Conservation (phyloP, 1,139 yeast species). For the Taphrina flavorubra region DNA sequence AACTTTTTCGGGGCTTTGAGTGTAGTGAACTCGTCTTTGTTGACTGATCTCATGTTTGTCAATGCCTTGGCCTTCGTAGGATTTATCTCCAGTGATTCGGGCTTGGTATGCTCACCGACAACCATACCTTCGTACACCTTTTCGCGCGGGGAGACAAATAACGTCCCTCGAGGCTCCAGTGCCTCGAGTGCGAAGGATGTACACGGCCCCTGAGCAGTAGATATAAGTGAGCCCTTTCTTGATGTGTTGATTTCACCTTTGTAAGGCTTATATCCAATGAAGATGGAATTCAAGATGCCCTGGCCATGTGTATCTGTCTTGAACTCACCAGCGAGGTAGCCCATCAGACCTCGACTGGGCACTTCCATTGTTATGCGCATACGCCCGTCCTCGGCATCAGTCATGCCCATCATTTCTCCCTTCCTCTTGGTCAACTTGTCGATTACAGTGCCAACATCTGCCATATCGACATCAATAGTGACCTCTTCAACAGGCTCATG, state of each 20-base stretch:
- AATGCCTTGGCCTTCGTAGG: constrained; percentile 38
- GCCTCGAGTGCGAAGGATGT: constrained; percentile 39
- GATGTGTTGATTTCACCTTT: constrained; percentile 38
- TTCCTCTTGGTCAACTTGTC: constrained; percentile 39
- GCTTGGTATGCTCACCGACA: constrained; percentile 40
- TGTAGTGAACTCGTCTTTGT: constrained; percentile 37
- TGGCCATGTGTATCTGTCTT: constrained; percentile 40
- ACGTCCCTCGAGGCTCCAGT: constrained; percentile 34
- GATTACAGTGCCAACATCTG: constrained; percentile 37
- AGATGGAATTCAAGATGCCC: constrained; percentile 33
- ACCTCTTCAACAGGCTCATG: constrained; percentile 40
- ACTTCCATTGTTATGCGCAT: constrained; percentile 38
- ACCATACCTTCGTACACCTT: constrained; percentile 39
- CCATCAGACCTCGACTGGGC: constrained; percentile 39
- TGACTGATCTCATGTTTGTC: constrained; percentile 40
- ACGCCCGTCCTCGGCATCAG: constrained; percentile 38
- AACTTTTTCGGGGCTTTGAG: constrained; percentile 34
- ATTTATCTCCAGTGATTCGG: constrained; percentile 34
- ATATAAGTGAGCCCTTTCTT: constrained; percentile 36
- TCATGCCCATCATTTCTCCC: constrained; percentile 36
- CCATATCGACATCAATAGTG: constrained; percentile 33
- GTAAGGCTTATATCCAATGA: constrained; percentile 33
- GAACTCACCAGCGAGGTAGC: constrained; percentile 41
- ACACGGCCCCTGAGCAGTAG: constrained; percentile 31
- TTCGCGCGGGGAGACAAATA: constrained; percentile 37